Conservation (phyloP, 2,329 filamentous ascomycete species). For the Exophiala mesophila region DNA sequence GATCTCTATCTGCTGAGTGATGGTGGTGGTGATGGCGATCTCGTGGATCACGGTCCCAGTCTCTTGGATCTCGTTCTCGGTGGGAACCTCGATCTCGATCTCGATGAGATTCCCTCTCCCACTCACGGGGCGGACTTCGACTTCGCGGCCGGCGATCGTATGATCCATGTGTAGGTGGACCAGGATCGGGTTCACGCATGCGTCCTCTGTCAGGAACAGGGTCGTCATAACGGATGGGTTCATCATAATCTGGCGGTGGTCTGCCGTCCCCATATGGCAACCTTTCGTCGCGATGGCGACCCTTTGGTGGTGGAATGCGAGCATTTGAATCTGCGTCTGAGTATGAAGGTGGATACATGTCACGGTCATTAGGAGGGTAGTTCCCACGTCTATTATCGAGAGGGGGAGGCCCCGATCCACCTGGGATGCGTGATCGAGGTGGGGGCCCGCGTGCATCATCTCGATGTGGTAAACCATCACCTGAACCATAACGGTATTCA, state of each 20-base stretch:
- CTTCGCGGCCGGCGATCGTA: constrained; percentile 19
- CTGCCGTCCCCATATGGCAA: constrained; percentile 12
- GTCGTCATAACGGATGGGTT: constrained; percentile 20
- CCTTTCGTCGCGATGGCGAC: constrained; percentile 14
- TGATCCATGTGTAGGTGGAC: neutral
- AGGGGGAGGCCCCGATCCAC: constrained; percentile 1
- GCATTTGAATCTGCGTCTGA: constrained; percentile 22
- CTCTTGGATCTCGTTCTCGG: constrained; percentile 9
- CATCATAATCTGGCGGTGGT: constrained; percentile 11
- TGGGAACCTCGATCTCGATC: constrained; percentile 6
- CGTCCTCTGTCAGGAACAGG: constrained; percentile 12
- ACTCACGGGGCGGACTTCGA: constrained; percentile 21
- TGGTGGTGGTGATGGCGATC: constrained; percentile 13
- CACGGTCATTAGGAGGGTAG: constrained; percentile 18
- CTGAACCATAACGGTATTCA: constrained; percentile 18
- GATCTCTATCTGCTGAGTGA: constrained; percentile 6
- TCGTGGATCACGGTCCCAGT: constrained; percentile 13
- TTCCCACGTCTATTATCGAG: constrained; percentile 3
- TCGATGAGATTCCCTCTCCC: constrained; percentile 13
- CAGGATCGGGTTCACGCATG: constrained; percentile 1
- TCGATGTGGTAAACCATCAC: constrained; percentile 20
- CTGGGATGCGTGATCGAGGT: constrained; percentile 15
- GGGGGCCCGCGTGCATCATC: constrained; percentile 23
- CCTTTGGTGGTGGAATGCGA: constrained; percentile 5
- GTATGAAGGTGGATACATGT: constrained; percentile 28